Percentiles rank a stretch among this genome's conserved stretches.
These are phyloP conservation scores for Alternaria infectoria DNA, from an alignment of 2,329 filamentous ascomycete species.

Conservation along the genomic window DNA sequence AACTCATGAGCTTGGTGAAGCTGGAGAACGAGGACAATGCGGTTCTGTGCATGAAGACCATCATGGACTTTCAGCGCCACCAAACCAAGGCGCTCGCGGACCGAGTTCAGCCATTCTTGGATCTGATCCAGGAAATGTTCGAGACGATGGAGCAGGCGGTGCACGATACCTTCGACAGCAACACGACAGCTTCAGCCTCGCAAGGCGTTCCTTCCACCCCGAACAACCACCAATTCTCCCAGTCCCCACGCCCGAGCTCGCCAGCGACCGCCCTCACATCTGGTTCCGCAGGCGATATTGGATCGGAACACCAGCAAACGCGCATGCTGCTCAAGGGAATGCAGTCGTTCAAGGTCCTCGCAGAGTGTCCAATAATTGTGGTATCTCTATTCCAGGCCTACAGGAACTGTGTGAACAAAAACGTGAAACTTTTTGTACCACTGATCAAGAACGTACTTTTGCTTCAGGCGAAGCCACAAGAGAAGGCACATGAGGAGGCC, in stretches of 20 bases:
- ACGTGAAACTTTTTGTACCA: conserved; percentile 91
- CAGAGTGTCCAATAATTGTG: conserved; percentile 97
- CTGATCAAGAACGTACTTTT: conserved; percentile 89
- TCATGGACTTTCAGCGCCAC: conserved; percentile 94
- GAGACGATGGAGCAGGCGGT: conserved; percentile 93
- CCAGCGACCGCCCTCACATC: conserved; percentile 84
- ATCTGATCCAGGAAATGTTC: conserved; percentile 94
- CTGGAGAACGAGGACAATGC: conserved; percentile 99
- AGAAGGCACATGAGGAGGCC: conserved; percentile 88
- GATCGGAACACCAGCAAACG: conserved; percentile 79
- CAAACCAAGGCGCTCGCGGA: conserved; percentile 81
- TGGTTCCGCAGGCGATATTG: conserved; percentile 73
- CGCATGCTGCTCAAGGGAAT: conserved; percentile 88
- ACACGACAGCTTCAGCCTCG: conserved; percentile 61
- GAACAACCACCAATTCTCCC: conserved; percentile 69
- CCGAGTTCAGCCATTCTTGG: conserved; percentile 88
- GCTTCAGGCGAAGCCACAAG: conserved; percentile 90
- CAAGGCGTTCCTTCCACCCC: conserved; percentile 68
- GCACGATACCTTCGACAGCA: conserved; percentile 90
- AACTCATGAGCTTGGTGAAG: conserved; percentile 85
- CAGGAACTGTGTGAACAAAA: conserved; percentile 75
- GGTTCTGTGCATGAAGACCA: conserved; percentile 96
- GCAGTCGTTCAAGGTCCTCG: conserved; percentile 98
- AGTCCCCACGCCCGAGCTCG: conserved; percentile 88
- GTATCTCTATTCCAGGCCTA: conserved; percentile 98